A percentile compares a stretch with the other conserved stretches of the same genome.
These are phyloP conservation scores for Trichoderma virens DNA, from an alignment of 495 filamentous ascomycete species.

Conservation along the genomic window DNA sequence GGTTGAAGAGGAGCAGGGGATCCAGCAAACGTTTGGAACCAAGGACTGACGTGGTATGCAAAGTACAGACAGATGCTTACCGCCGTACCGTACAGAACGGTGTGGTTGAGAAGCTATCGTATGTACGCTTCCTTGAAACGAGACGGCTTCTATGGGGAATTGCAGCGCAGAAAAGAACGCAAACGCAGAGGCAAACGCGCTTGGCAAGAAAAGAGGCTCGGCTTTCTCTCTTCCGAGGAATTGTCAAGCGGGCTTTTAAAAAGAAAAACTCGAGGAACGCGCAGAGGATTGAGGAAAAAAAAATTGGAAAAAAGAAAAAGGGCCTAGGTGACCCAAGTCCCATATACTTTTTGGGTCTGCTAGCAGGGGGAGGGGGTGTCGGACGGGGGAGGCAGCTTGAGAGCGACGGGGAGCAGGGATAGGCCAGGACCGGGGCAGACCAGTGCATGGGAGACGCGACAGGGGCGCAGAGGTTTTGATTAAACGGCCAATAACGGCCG, in stretches of 20 bases:
- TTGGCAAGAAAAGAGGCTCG: background rate
- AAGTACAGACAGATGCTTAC: constrained; percentile 5
- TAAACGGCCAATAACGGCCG: constrained; percentile 38
- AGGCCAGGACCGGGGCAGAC: constrained; percentile 29
- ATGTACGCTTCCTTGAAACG: background rate
- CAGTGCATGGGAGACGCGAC: constrained; percentile 37
- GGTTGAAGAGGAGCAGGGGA: background rate
- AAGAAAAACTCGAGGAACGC: background rate
- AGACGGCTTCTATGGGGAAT: background rate
- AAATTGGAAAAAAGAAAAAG: constrained; percentile 3
- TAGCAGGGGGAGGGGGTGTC: constrained; percentile 1
- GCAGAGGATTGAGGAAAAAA: background rate
- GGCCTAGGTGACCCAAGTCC: background rate
- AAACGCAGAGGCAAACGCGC: background rate
- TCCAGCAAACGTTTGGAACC: background rate
- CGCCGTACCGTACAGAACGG: constrained; percentile 9
- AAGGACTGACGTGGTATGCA: constrained; percentile 1
- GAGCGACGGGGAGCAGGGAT: constrained; percentile 21
- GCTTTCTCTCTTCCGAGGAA: background rate
- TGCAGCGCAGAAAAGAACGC: background rate
- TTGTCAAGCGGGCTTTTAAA: background rate
- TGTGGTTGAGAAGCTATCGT: background rate
- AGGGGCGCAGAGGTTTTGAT: constrained; percentile 36
- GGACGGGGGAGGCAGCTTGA: constrained; percentile 10
- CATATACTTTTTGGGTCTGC: constrained; percentile 1